Conservation (phyloP, 1,284 basidiomycete genomes). For the Peniophora sp. region DNA sequence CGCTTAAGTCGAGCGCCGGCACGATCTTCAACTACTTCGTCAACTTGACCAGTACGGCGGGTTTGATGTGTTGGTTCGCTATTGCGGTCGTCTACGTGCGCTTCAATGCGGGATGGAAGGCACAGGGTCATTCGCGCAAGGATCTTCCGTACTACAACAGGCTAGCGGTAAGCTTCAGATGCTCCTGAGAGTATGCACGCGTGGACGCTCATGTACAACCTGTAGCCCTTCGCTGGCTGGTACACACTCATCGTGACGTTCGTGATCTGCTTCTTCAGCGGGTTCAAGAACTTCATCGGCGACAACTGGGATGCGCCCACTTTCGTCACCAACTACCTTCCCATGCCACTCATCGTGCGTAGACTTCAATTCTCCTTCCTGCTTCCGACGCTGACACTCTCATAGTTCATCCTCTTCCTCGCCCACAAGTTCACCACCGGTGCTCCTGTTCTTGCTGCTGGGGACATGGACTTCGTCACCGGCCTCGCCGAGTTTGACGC, state of each 20-base stretch:
- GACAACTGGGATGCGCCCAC: neutral
- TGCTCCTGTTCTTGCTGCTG: neutral
- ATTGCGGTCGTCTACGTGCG: neutral
- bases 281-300: neutral
- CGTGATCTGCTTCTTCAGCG: neutral
- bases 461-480: neutral
- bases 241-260: neutral
- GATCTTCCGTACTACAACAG: neutral
- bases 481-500: neutral
- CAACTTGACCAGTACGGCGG: neutral
- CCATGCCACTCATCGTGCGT: neutral
- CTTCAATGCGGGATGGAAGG: neutral
- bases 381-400: neutral
- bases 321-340: neutral
- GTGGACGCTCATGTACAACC: neutral
- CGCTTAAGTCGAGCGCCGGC: neutral
- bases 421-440: neutral
- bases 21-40: neutral
- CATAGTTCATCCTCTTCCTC: neutral
- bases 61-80: neutral
- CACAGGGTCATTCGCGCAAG: neutral
- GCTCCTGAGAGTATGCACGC: too few species aligned
- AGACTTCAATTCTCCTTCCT: neutral
- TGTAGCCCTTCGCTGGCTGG: neutral
- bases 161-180: too few species aligned